These are phyloP conservation scores for Tetracentron sinense DNA, from an alignment of 164 flowering plant species.

Conservation along the genomic window DNA sequence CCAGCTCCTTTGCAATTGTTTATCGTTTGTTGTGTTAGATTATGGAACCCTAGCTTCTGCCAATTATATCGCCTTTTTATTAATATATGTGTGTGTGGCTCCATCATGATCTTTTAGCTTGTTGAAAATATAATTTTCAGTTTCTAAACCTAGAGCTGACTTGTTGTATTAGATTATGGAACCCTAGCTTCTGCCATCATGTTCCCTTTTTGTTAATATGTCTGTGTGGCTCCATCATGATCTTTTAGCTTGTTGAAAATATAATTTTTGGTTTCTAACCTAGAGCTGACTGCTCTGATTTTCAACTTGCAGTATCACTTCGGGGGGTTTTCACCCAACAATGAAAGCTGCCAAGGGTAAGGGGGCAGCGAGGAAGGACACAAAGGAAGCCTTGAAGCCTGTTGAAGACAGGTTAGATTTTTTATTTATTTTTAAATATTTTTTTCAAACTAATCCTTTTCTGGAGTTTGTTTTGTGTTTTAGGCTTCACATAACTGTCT, in stretches of 20 bases:
- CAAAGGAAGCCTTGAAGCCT: conserved; percentile 68
- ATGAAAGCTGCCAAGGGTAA: conserved; percentile 55
- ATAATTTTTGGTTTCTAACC: no score
- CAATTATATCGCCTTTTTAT: neutral
- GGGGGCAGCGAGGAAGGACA: conserved; percentile 47
- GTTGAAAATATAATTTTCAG: no score
- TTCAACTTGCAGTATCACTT: neutral
- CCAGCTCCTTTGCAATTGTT: no score
- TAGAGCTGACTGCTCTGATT: neutral
- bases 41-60: neutral
- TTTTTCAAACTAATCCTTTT: neutral
- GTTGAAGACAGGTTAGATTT: conserved; percentile 53
- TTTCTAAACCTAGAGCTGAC: no score
- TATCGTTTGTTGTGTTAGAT: no score
- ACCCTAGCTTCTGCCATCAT: neutral
- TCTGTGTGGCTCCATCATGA: no score
- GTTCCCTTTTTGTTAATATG: neutral
- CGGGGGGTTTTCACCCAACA: conserved; percentile 12
- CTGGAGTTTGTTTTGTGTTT: neutral
- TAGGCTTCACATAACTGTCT: neutral
- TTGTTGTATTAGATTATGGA: no score
- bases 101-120: no score
- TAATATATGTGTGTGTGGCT: no score
- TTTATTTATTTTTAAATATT: no score
- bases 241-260: no score